A percentile compares a stretch with the other conserved stretches of the same genome.
Evolutionary conservation across 176 grass and related monocot species (phyloP).

Genomic region (Raddia distichophylla): DNA sequence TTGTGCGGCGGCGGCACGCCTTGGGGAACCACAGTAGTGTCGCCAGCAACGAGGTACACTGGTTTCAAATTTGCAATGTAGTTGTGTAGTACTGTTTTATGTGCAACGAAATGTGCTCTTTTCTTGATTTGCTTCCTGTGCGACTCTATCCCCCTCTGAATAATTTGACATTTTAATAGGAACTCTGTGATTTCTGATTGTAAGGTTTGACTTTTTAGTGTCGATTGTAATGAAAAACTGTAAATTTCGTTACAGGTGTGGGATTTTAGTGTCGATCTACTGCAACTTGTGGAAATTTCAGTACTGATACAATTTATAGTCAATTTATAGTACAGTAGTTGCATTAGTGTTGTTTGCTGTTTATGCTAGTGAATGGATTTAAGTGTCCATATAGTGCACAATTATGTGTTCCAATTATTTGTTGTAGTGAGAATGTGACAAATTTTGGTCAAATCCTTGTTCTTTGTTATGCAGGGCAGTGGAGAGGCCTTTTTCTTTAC

Average conservation of each 20-base stretch:
- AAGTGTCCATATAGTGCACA: not conserved
- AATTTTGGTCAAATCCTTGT: not conserved
- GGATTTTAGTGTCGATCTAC: not conserved
- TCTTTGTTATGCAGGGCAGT: not conserved
- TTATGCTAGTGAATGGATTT: slow-evolving; percentile 4
- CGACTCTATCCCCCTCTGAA: not conserved
- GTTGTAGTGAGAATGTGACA: not conserved
- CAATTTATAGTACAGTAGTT: not conserved
- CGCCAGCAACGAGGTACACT: slow-evolving; percentile 69
- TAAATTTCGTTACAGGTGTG: slow-evolving; percentile 3
- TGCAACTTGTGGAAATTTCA: not conserved
- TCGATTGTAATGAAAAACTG: not conserved
- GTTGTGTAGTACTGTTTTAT: too few relatives aligned
- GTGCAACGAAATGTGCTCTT: too few relatives aligned
- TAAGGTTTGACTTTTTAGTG: not conserved
- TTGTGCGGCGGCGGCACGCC: slow-evolving; percentile 47
- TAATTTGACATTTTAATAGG: not conserved
- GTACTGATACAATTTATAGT: too few relatives aligned
- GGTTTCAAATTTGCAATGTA: not conserved
- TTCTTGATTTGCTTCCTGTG: not conserved
- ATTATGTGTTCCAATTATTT: not conserved
- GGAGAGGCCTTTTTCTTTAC: not conserved
- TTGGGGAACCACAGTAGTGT: slow-evolving; percentile 51
- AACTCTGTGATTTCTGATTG: slow-evolving; percentile 1
- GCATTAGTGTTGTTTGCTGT: slow-evolving; percentile 3